phyloP scores from a whole-genome alignment of 73 alveolate genomes.

The Symbiodinium natans region DNA sequence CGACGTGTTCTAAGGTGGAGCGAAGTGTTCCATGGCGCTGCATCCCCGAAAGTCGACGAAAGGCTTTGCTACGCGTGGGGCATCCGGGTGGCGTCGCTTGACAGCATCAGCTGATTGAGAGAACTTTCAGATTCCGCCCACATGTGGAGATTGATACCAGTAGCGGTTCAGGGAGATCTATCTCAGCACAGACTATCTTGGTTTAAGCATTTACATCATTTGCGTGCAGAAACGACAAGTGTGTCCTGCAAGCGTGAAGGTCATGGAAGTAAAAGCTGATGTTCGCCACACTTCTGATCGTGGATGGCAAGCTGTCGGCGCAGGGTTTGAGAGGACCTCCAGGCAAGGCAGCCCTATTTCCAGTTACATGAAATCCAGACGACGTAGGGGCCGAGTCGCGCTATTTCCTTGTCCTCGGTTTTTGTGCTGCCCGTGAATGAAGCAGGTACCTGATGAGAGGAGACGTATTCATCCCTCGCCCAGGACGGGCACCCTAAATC shows the following conservation, averaged over 20 bases:
- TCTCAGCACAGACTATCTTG: too few relatives aligned
- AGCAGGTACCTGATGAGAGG: conserved; percentile 81
- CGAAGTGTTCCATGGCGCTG: conserved; percentile 26
- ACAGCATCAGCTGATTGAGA: too few relatives aligned
- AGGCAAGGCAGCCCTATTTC: conserved; percentile 27
- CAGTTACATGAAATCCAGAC: too few relatives aligned
- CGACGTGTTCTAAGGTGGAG: background rate
- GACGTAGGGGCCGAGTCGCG: too few relatives aligned
- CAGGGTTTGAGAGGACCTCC: conserved; percentile 57
- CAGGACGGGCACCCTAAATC: conserved; percentile 33
- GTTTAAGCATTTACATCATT: too few relatives aligned
- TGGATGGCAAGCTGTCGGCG: conserved; percentile 46
- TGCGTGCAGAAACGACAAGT: too few relatives aligned
- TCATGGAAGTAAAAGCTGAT: conserved; percentile 51
- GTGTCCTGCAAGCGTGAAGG: too few relatives aligned
- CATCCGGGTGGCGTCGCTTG: conserved; percentile 72
- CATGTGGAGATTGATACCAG: too few relatives aligned
- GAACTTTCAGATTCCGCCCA: too few relatives aligned
- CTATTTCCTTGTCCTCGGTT: background rate
- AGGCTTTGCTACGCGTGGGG: conserved; percentile 26
- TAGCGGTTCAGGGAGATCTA: too few relatives aligned
- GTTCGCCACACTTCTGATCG: background rate
- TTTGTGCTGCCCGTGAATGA: background rate
- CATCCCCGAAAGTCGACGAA: conserved; percentile 33
- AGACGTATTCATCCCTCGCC: conserved; percentile 40